Base-by-base conservation (phyloP, 495 filamentous ascomycete genomes). In the Talaromyces liani region DNA sequence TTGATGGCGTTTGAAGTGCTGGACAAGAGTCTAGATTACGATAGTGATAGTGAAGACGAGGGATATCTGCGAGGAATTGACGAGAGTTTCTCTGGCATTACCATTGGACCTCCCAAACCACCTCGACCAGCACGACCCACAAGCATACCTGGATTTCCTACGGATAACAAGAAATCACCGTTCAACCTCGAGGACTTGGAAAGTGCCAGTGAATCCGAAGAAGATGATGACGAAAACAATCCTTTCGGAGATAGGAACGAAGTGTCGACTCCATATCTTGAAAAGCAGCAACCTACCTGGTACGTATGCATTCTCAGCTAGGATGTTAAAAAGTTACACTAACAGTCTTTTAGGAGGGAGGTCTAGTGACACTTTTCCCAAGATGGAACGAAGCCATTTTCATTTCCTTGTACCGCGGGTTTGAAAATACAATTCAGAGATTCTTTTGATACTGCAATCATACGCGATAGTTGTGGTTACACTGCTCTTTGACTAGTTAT, bases 21-120 rank as follows among this genome's bases (percentile, higher is more conserved):
- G 25, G 93, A 99, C 71, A 92, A 94, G 66, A 96, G 94, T 65
- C 88, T 97, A 63, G 93, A 97, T 65, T 92, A 96, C 57, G 94
- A 99, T 73, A 96, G 91, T 67, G 95, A 99, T 71, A 96, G 91
- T 58, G 95, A 98, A 27, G 76, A 80, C 22, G 76, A 80, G 7
- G 67, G 73, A 20, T 36, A 22, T 58, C 64, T 36, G 16, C 65
- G 31, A 47, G 73, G 69, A 27, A 67, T 78, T 45, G 65, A 72
- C 14, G 67, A 79, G 24, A 69, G 69, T 18, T 77, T 83, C 63
- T 69, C 73, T 2, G 80, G 79, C 0, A 70, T 80, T 53, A 63
- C 64, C 27, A 59, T 83, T 54, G 79, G 76, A 62, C 73, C 80
- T 25, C 70, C 74, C 3, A 79, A 77, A 63, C 75, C 77, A 6